Evolutionary conservation across 768 basidiomycete genomes (phyloP).

Genomic region (Rhodotorula graminis): DNA sequence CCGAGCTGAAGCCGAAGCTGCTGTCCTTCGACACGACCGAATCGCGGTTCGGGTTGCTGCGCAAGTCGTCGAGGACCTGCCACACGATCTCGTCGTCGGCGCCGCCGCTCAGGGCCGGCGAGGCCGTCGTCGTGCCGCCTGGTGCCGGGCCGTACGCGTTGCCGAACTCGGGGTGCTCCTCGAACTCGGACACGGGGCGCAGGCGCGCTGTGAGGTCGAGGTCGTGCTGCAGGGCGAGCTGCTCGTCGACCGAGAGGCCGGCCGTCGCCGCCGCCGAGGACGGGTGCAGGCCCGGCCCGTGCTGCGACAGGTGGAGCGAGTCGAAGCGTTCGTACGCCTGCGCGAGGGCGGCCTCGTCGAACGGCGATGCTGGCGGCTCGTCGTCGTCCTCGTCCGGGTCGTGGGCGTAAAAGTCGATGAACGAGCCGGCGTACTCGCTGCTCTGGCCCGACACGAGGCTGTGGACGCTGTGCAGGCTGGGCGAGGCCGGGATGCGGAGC

Average conservation of each 20-base stretch:
- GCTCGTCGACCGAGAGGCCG: slow-evolving; percentile 4
- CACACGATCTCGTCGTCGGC: slow-evolving; percentile 20
- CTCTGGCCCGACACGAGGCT: slow-evolving; percentile 17
- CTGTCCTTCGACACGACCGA: slow-evolving; percentile 17
- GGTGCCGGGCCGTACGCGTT: too few species aligned
- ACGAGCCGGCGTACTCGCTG: slow-evolving; percentile 30
- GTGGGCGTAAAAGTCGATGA: slow-evolving; percentile 35
- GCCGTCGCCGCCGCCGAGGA: neutral
- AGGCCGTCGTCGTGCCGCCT: neutral
- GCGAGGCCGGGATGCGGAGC: slow-evolving; percentile 14
- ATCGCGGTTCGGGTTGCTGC: slow-evolving; percentile 15
- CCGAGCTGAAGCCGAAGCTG: slow-evolving; percentile 24
- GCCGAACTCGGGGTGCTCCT: slow-evolving; percentile 3
- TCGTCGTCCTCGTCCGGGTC: slow-evolving; percentile 13
- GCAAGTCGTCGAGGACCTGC: slow-evolving; percentile 28
- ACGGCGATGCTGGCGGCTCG: neutral
- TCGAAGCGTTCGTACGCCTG: neutral
- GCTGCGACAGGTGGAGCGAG: neutral
- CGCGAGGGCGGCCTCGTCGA: neutral
- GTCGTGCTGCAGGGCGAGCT: slow-evolving; percentile 1
- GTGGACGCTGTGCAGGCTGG: slow-evolving; percentile 11
- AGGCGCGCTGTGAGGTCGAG: slow-evolving; percentile 2
- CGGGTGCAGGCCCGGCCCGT: neutral
- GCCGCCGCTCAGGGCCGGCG: neutral
- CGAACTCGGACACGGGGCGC: slow-evolving; percentile 1